Evolutionary conservation across 192 early-diverging fungal species (phyloP), one percentile per base, ranked within the genome.

Genomic region (Chytriomyces sp.): DNA sequence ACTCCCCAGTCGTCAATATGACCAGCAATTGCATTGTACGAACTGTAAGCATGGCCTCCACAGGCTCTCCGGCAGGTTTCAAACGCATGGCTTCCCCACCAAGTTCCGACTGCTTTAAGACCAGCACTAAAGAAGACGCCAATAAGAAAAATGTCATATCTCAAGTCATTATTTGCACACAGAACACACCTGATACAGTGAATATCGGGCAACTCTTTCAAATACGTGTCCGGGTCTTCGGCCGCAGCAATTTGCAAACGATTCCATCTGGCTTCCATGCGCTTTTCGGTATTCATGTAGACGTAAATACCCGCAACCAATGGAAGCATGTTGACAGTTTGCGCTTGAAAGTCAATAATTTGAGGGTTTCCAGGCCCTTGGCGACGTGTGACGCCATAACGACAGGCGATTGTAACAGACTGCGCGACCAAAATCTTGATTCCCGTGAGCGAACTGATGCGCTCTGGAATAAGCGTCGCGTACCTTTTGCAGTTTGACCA

Each of bases 401-500:
- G 67, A 47, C 43, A 68, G 5, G 67, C 67, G 48, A 68, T 68
- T 13, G 67, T 68, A 13, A 68, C 80, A 61, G 45, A 49, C 11
- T 49, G 70, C 2, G 11, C 70, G 5, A 61, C 70, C 18, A 28
- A 10, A 10, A 72, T 8, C 18, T 44, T 20, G 50, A 72, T 20
- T 10, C 10, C 20, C 4, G 50, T 43, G 3, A 61, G 23, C 8
- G 70, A 93, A 72, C 88, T 88, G 48, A 93, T 92, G 60, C 93
- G 91, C 59, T 93, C 93, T 79, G 90, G 89, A 77, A 96, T 92
- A 72, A 96, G 85, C 11, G 95, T 94, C 49, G 94, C 95, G 72
- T 94, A 96, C 11, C 87, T 96, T 35, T 35, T 94, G 26, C 28
- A 35, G 28, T 35, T 35, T 35, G 95, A 85, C 16, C 91, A 87